These are phyloP conservation scores for Pleurotus ostreatus DNA, from an alignment of 768 basidiomycete species.

Conservation along the genomic window DNA sequence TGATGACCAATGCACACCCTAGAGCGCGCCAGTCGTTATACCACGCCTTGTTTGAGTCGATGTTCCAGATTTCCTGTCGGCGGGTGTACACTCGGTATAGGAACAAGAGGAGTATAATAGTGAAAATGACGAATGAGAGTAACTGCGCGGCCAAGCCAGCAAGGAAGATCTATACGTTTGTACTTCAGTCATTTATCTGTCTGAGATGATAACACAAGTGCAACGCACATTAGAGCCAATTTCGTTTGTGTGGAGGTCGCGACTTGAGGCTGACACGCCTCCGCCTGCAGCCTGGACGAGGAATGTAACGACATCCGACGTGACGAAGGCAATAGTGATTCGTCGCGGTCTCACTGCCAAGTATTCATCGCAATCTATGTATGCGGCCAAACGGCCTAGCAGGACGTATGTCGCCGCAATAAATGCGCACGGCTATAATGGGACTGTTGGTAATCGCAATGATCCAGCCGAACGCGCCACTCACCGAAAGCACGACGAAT, in stretches of 20 bases:
- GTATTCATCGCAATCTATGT: slow-evolving; percentile 42
- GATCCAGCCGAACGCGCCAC: slow-evolving; percentile 11
- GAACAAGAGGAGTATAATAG: slow-evolving; percentile 41
- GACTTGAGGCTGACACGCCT: slow-evolving; percentile 38
- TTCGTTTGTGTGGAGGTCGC: slow-evolving; percentile 21
- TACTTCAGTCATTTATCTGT: slow-evolving; percentile 1
- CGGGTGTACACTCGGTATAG: slow-evolving; percentile 41
- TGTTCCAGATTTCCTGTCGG: slow-evolving; percentile 35
- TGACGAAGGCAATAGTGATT: slow-evolving; percentile 57
- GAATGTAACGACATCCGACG: slow-evolving; percentile 64
- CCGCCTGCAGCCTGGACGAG: slow-evolving; percentile 59
- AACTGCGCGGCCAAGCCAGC: slow-evolving; percentile 55
- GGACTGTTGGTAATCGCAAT: background rate
- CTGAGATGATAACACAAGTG: background rate
- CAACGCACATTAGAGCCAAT: slow-evolving; percentile 32
- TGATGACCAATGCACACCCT: slow-evolving; percentile 44
- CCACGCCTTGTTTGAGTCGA: slow-evolving; percentile 37
- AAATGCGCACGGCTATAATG: slow-evolving; percentile 64
- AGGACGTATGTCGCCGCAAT: slow-evolving; percentile 67
- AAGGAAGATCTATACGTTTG: slow-evolving; percentile 41
- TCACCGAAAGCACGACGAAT: slow-evolving; percentile 56
- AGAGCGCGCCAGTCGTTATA: slow-evolving; percentile 57
- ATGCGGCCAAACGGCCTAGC: slow-evolving; percentile 54
- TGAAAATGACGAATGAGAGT: slow-evolving; percentile 48
- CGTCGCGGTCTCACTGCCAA: slow-evolving; percentile 43